Percentiles rank a stretch among this genome's conserved stretches.
These are phyloP conservation scores for Debaryomyces nepalensis DNA, from an alignment of 1,139 yeast genomes.

Conservation along the genomic window DNA sequence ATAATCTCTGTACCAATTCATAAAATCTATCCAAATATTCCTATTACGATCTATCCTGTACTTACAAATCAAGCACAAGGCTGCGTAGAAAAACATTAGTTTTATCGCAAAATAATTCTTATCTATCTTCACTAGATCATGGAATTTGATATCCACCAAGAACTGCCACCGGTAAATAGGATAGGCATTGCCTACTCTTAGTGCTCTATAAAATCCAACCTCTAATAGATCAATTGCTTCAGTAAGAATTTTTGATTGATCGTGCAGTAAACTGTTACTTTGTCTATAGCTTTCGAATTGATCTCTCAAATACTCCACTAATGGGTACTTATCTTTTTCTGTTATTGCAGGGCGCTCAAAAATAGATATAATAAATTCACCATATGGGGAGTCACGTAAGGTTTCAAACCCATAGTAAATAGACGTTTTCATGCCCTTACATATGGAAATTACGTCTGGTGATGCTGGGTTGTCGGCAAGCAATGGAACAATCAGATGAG, in stretches of 20 bases:
- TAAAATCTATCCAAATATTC: slow-evolving; percentile 17
- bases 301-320: slow-evolving; percentile 21
- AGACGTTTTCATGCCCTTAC: slow-evolving; percentile 18
- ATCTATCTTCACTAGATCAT: slow-evolving; percentile 15
- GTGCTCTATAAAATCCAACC: slow-evolving; percentile 20
- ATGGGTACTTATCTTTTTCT: slow-evolving; percentile 19
- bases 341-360: slow-evolving; percentile 16
- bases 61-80: slow-evolving; percentile 14
- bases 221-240: slow-evolving; percentile 21
- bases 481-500: slow-evolving; percentile 33
- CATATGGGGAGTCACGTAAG: slow-evolving; percentile 19
- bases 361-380: slow-evolving; percentile 20
- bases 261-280: slow-evolving; percentile 17
- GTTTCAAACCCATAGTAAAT: slow-evolving; percentile 17
- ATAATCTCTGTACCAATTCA: slow-evolving; percentile 15
- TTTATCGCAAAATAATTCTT: slow-evolving; percentile 17
- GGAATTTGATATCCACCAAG: slow-evolving; percentile 22
- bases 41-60: slow-evolving; percentile 11
- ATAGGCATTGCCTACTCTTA: slow-evolving; percentile 27
- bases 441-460: slow-evolving; percentile 23
- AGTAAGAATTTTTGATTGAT: slow-evolving; percentile 16
- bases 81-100: slow-evolving; percentile 16
- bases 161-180: slow-evolving; percentile 36
- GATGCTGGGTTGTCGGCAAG: slow-evolving; percentile 21
- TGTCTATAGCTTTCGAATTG: slow-evolving; percentile 16